Evolutionary conservation across 2,329 filamentous ascomycete genomes (phyloP), one percentile per base, ranked within the genome.

Genomic region (Sarocladium brachiariae): DNA sequence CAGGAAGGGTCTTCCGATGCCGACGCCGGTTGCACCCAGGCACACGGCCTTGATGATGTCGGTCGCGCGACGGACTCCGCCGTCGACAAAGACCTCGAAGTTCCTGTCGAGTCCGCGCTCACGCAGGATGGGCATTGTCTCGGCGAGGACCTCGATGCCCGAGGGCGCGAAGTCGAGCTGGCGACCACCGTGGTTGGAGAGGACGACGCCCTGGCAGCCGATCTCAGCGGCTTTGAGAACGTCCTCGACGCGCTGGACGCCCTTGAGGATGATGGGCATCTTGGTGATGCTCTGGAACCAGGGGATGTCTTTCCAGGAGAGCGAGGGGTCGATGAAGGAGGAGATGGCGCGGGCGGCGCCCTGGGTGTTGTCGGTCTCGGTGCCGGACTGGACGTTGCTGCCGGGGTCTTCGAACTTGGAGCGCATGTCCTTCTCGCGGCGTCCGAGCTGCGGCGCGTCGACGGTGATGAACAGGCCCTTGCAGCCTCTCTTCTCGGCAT

Each of bases 381-480:
- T 77, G 48, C 87, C 88, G 11, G 73, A 74, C 69, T 97, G 93
- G 13, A 97, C 89, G 62, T 83, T 87, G 24, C 86, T 87, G 8
- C 91, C 92, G 13, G 80, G 79, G 59, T 96, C 92, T 33, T 81
- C 81, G 65, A 95, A 95, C 69, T 97, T 97, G 57, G 80, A 81
- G 34, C 93, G 87, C 93, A 97, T 97, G 66, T 97, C 93, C 74
- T 97, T 99, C 69, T 99, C 93, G 58, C 93, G 80, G 34, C 93
- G 84, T 37, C 93, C 93, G 19, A 99, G 83, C 69, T 97, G 92
- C 5, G 93, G 93, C 49, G 93, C 93, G 66, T 99, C 93, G 50
- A 99, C 93, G 2, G 93, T 99, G 72, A 99, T 96, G 76, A 99
- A 99, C 16, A 99, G 82, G 9, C 86, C 93, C 70, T 89, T 93